Conservation (phyloP, 768 basidiomycete species). For the Multifurca ochricompacta region DNA sequence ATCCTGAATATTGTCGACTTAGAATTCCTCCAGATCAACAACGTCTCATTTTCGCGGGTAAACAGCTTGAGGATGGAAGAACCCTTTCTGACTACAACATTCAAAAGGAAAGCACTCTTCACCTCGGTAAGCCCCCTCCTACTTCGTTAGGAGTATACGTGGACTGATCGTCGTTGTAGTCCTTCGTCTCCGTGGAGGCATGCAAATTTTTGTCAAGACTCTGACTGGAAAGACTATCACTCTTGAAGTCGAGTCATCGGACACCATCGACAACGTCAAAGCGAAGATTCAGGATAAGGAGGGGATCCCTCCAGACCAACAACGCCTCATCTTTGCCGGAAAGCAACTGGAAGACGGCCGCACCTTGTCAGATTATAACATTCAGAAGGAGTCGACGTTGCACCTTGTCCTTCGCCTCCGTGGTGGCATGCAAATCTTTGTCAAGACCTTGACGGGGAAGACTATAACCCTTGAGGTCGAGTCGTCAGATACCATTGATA, state of each 20-base stretch:
- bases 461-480: conserved; percentile 89
- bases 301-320: conserved; percentile 83
- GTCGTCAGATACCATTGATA: conserved; percentile 81
- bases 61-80: conserved; percentile 78
- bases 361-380: conserved; percentile 83
- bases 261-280: conserved; percentile 72
- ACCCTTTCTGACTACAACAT: conserved; percentile 66
- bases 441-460: conserved; percentile 81
- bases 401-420: conserved; percentile 88
- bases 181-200: conserved; percentile 38
- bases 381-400: conserved; percentile 93
- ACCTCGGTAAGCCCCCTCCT: conserved; percentile 38
- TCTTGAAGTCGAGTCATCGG: conserved; percentile 75
- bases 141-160: conserved; percentile 33
- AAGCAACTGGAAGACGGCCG: conserved; percentile 95
- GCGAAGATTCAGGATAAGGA: conserved; percentile 85
- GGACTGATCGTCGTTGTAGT: conserved; percentile 36
- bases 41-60: conserved; percentile 73
- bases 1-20: background rate
- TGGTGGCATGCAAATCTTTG: conserved; percentile 84
- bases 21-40: conserved; percentile 76
- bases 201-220: conserved; percentile 89
- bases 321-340: conserved; percentile 93
- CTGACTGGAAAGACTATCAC: conserved; percentile 88
- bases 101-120: conserved; percentile 55